Conservation (phyloP, 768 basidiomycete species). For the Pleurotus tuber-regium region DNA sequence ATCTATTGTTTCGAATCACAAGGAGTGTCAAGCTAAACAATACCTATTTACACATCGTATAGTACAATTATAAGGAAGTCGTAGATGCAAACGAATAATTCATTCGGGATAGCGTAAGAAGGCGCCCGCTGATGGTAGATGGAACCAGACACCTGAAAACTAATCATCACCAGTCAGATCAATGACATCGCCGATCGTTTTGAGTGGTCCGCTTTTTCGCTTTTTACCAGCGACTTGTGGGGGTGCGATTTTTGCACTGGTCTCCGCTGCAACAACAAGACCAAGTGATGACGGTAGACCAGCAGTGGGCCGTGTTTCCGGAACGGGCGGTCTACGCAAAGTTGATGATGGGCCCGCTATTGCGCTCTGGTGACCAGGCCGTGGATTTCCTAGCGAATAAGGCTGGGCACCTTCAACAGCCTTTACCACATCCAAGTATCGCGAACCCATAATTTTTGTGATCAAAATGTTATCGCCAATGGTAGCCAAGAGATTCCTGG, state of each 20-base stretch:
- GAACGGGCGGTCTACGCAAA: slow-evolving; percentile 6
- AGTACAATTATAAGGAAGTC: background rate
- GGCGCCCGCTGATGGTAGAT: background rate
- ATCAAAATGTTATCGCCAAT: slow-evolving; percentile 26
- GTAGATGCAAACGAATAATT: background rate
- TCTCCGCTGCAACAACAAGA: slow-evolving; percentile 11
- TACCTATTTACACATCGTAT: background rate
- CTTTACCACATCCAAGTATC: slow-evolving; percentile 27
- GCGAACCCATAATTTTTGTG: slow-evolving; percentile 27
- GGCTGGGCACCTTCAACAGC: slow-evolving; percentile 21
- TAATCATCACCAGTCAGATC: slow-evolving; percentile 21
- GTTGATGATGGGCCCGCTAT: slow-evolving; percentile 14
- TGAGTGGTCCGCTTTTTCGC: slow-evolving; percentile 15
- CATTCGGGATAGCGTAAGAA: background rate
- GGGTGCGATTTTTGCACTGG: slow-evolving; percentile 7
- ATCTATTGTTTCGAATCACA: background rate
- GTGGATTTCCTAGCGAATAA: slow-evolving; percentile 9
- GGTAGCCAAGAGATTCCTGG: slow-evolving; percentile 22
- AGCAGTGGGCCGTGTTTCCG: too few relatives aligned
- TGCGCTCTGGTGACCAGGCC: slow-evolving; percentile 18
- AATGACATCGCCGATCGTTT: slow-evolving; percentile 19
- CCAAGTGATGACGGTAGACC: too few relatives aligned
- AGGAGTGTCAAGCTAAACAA: background rate
- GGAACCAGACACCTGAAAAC: background rate
- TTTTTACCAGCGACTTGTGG: slow-evolving; percentile 17